Base-by-base conservation (phyloP, 176 grass and related monocot genomes). In the Rhynchospora tenuis region DNA sequence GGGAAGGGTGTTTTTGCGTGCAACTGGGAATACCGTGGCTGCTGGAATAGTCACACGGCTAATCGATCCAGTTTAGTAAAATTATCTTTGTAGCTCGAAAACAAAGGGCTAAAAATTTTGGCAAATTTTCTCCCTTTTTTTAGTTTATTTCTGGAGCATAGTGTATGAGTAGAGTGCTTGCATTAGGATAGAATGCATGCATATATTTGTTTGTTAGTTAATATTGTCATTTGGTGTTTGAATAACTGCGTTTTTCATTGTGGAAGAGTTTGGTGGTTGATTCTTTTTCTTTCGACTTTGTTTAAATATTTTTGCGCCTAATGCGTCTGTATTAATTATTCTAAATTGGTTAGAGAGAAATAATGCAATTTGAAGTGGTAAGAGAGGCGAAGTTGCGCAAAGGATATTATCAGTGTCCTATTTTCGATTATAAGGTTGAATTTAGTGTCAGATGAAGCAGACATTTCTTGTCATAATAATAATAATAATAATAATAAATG, bases 1-100 rank as follows among this genome's bases (percentile, higher is more conserved):
- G 72, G 95, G 95, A 55, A 93, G 92, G 79, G 89, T 83, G 47
- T 98, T 93, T 68, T 88, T 98, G 33, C 85, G 95, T 69, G 72
- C 95, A 5, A 89, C 78, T 44, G 95, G 95, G 63, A 91, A 79
- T 59, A 98, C 95, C 1, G 84, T 98, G 0, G 95, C 95, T 52
- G 91, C 95, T 24, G 95, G 95, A 13, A 86, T 98, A 0, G 89
- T 98, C 51, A 90, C 58, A 9, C 64, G 64, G 65, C 66, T 98
- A 70, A 59, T 93, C 19, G 63, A 78, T 46, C 84, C 86, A 85
- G 84, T 83, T 77, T 17, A 82, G 58, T 67, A 26, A 79, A 64
- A 63, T 60, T 3, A 65, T 63, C 33, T 63, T 63, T 64, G 62
- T 62, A 24, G 78, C 56, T 80, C 17, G n/a, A 52, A 17, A 66